Evolutionary conservation across 768 basidiomycete species (phyloP), one percentile per base, ranked within the genome.

Genomic region (Daedaleopsis sinensis): DNA sequence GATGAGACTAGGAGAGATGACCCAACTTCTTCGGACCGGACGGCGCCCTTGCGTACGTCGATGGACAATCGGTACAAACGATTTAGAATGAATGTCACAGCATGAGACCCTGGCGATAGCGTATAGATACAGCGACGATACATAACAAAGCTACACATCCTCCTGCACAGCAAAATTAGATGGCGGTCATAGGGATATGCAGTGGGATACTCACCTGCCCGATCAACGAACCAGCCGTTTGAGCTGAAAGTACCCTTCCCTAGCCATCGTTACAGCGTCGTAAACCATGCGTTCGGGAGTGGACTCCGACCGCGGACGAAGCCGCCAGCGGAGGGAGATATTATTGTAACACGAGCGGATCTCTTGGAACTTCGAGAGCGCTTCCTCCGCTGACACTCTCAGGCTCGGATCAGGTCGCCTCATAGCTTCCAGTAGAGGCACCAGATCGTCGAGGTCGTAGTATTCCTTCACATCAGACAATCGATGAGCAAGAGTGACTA

Each of bases 221-320:
- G 18, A 2, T 42, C 39, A 42, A 42, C 39, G 39, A 42, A 42
- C 13, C 11, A 42, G 39, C 3, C 39, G 39, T 18, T 18, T 61
- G 10, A 65, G 32, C 3, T 59, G 37, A 18, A 44, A 50, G 11
- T 66, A 24, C 1, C 65, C 62, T 44, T 63, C 67, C 13, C 56
- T 35, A 4, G 67, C 67, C 19, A 58, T 57, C 4, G 65, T 57
- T 27, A 68, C 63, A 19, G 63, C 59, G 47, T 65, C 65, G 57
- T 66, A 62, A 1, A 68, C 35, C 3, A 68, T 37, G 7, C 65
- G 58, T 11, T 59, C 65, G n/a, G 58, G 52, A 0, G 48, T 32
- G 0, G 58, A 44, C 27, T 68, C 67, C 1, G 57, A 27, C 9
- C 65, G 46, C 1, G 58, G 35, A 1, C 58, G 50, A 1, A 68